phyloP scores from a whole-genome alignment of 2,329 filamentous ascomycete species.

The Bimuria novae-zelandiae region DNA sequence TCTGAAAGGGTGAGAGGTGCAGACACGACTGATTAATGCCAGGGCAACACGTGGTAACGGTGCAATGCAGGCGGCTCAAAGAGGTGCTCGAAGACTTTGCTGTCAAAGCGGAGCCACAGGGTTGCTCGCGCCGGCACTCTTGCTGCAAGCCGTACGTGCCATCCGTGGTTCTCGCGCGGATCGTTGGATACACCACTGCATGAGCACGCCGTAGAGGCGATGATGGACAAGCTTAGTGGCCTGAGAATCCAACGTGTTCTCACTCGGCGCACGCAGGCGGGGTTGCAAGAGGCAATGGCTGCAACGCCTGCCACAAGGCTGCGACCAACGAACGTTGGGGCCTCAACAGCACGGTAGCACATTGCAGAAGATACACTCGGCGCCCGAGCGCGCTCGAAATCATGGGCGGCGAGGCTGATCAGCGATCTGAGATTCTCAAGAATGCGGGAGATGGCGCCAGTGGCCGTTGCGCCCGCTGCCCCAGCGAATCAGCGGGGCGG shows the following conservation, averaged over 20 bases:
- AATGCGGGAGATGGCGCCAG: constrained; percentile 6
- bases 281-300: constrained; percentile 2
- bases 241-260: neutral
- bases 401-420: neutral
- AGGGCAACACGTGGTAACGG: neutral
- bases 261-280: constrained; percentile 1
- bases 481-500: constrained; percentile 3
- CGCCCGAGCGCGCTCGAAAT: neutral
- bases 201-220: neutral
- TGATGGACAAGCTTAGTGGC: neutral
- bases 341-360: constrained; percentile 5
- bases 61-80: neutral
- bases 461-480: neutral
- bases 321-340: neutral
- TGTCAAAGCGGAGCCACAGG: neutral
- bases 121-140: neutral
- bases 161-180: neutral
- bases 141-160: neutral
- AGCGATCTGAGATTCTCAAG: too few relatives aligned
- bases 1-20: neutral
- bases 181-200: constrained; percentile 1
- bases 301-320: neutral
- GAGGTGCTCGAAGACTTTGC: neutral
- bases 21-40: neutral
- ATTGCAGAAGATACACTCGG: neutral